Evolutionary conservation across 257 asterid genomes (phyloP), one percentile per base, ranked within the genome.

Genomic region (Paraleonurus japonicus): DNA sequence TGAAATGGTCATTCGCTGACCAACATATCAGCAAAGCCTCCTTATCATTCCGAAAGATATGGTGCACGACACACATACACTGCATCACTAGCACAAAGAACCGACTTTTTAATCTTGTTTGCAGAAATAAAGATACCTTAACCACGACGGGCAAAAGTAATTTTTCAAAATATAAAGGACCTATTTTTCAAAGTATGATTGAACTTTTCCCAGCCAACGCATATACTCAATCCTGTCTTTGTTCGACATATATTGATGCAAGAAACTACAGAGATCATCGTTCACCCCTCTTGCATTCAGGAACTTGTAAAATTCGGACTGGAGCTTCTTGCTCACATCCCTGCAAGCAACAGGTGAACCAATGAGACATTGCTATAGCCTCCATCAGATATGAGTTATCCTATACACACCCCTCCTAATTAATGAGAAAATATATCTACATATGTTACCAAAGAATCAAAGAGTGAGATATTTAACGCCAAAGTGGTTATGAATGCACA

Each of bases 231-330:
- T 63, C 71, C 81, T 77, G 70, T 84, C 88, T 76, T 87, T 87
- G 75, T 85, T 85, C 84, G 76, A 65, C 88, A 87, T 87, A 74
- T 77, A 87, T 61, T 67, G 76, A 70, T 85, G 92, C 84, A 87
- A 80, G 76, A 87, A 87, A 30, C 24, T 54, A 17, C 87, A 77
- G 73, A 87, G 85, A 33, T 72, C 84, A 22, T 64, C 76, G 50
- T 81, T 75, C 72, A 87, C 66, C 57, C 92, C 88, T 58, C 90
- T 84, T 37, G 62, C 28, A 35, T 83, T 61, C 73, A 87, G 77
- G 79, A 87, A 87, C 80, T 82, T 51, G 35, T 85, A 73, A 37
- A 87, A 82, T 61, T 73, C 83, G 51, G 54, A 71, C 37, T 32
- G 88, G 68, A 87, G 85, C 69, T 77, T 22, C 23, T 66, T 63